Percentiles rank a stretch among this genome's conserved stretches.
Evolutionary conservation across 2,329 filamentous ascomycete genomes (phyloP).

Genomic region (Colletotrichum tropicicola): DNA sequence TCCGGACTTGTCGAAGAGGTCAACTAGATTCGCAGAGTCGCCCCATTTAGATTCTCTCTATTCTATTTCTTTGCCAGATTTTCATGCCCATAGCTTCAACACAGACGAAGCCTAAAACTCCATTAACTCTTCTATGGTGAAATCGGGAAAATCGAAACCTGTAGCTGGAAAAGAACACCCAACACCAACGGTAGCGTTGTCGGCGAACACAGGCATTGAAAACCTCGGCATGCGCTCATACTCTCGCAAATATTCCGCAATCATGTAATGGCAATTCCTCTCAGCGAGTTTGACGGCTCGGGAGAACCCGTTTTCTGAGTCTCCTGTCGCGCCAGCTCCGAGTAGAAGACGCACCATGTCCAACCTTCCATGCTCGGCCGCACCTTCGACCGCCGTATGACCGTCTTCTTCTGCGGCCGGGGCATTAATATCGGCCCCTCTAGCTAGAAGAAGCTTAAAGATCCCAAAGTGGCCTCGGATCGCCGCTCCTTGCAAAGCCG

Average conservation of each 20-base stretch:
- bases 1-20: too few relatives aligned
- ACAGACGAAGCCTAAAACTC: too few relatives aligned
- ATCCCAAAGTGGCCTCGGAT: neutral
- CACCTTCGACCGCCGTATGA: neutral
- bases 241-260: neutral
- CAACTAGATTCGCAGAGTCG: too few relatives aligned
- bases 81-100: too few relatives aligned
- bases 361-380: neutral
- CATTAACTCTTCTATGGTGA: too few relatives aligned
- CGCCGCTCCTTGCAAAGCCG: neutral
- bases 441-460: neutral
- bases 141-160: too few relatives aligned
- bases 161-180: too few relatives aligned
- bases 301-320: neutral
- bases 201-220: too few relatives aligned
- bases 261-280: accelerated
- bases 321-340: neutral
- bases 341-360: neutral
- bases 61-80: too few relatives aligned
- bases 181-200: too few relatives aligned
- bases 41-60: too few relatives aligned
- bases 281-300: neutral
- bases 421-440: neutral
- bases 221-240: too few relatives aligned
- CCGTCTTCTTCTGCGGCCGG: neutral